Conservation (phyloP, 2,329 filamentous ascomycete species). For the Scedosporium aurantiacum region DNA sequence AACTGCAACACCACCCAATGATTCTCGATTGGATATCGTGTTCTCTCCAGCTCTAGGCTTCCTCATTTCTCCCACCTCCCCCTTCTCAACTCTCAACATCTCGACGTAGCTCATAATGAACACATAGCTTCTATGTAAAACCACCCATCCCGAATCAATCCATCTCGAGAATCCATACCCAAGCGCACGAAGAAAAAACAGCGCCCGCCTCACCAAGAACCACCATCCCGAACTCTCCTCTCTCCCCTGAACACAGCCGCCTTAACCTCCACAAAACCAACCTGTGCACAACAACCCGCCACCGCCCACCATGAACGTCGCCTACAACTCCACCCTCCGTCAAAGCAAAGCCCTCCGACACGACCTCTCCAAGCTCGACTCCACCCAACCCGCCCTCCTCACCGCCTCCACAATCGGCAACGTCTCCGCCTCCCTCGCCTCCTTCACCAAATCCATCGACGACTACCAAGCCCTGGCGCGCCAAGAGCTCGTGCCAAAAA, state of each 20-base stretch:
- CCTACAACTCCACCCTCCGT: slow-evolving; percentile 78
- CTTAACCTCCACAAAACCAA: background rate
- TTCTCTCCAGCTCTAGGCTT: background rate
- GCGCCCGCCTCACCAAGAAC: too few relatives aligned
- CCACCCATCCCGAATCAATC: too few relatives aligned
- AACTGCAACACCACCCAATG: background rate
- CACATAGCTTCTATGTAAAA: background rate
- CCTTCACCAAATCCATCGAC: slow-evolving; percentile 82
- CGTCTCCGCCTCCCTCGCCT: slow-evolving; percentile 63
- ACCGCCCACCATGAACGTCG: slow-evolving; percentile 50
- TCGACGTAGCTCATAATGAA: background rate
- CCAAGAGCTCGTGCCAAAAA: slow-evolving; percentile 80
- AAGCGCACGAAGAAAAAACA: too few relatives aligned
- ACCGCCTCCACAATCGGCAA: slow-evolving; percentile 50
- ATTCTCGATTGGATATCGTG: background rate
- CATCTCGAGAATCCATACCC: too few relatives aligned
- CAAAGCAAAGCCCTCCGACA: slow-evolving; percentile 70
- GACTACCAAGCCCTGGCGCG: slow-evolving; percentile 80
- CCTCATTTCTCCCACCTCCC: background rate
- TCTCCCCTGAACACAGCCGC: background rate
- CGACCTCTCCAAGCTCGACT: slow-evolving; percentile 61
- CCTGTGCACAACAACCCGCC: slow-evolving; percentile 18
- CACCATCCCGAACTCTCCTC: background rate
- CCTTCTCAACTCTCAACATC: background rate
- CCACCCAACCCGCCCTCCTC: slow-evolving; percentile 49